Percentiles rank a stretch among this genome's conserved stretches.
phyloP scores from a whole-genome alignment of 202 grass and related monocot species.

The Dendrocalamus latiflorus region DNA sequence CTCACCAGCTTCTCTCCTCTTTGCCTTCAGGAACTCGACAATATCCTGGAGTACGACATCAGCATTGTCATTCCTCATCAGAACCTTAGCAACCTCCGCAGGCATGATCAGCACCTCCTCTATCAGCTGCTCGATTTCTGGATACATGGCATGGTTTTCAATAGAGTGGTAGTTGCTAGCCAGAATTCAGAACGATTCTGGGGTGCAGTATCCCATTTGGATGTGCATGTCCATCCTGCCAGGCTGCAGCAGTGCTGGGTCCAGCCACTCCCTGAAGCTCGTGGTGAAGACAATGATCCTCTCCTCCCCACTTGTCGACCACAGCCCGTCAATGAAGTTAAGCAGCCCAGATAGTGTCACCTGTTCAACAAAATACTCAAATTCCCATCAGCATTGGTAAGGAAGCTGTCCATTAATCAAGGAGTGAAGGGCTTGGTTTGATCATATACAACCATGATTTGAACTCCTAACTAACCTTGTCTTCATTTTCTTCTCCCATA shows the following conservation, averaged over 20 bases:
- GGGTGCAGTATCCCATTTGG: conserved; percentile 58
- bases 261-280: conserved; percentile 73
- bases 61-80: conserved; percentile 28
- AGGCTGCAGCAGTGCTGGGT: conserved; percentile 59
- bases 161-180: conserved; percentile 59
- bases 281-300: conserved; percentile 77
- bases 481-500: conserved; percentile 5
- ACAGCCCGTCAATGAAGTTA: conserved; percentile 61
- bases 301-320: conserved; percentile 66
- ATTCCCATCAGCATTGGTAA: neutral
- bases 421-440: neutral
- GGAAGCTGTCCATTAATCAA: neutral
- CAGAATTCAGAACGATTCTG: conserved; percentile 41
- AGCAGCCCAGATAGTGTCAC: conserved; percentile 70
- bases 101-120: conserved; percentile 46
- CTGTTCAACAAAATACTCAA: conserved; percentile 16
- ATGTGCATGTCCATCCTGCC: conserved; percentile 91
- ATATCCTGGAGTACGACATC: conserved; percentile 8
- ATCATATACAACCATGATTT: neutral
- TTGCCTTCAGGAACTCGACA: conserved; percentile 15
- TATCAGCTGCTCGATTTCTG: conserved; percentile 41
- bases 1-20: neutral
- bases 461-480: conserved; percentile 4
- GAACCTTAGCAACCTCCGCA: conserved; percentile 40
- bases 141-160: conserved; percentile 37